These are phyloP conservation scores for Glarea lozoyensis DNA, from an alignment of 495 filamentous ascomycete genomes.

Conservation along the genomic window DNA sequence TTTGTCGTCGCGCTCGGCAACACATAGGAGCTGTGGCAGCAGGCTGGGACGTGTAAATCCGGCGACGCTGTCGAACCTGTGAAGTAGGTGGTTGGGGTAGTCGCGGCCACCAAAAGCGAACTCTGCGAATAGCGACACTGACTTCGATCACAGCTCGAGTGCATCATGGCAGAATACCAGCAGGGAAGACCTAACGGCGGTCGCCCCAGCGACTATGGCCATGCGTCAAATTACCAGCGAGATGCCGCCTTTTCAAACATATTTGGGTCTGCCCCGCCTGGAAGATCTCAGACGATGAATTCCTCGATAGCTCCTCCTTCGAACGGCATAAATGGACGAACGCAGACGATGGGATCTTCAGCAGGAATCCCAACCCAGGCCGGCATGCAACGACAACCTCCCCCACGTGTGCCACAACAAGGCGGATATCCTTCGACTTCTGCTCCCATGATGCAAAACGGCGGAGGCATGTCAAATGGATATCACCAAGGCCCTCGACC, in stretches of 20 bases:
- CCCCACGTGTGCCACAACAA: slow-evolving; percentile 24
- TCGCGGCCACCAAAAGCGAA: slow-evolving; percentile 1
- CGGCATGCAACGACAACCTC: slow-evolving; percentile 19
- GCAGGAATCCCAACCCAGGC: slow-evolving; percentile 8
- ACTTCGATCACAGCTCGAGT: slow-evolving; percentile 1
- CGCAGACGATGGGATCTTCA: slow-evolving; percentile 22
- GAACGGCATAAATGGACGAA: slow-evolving; percentile 31
- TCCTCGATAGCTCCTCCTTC: slow-evolving; percentile 49
- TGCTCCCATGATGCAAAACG: slow-evolving; percentile 26
- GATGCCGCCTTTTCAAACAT: slow-evolving; percentile 96
- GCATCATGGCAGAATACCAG: slow-evolving; percentile 79
- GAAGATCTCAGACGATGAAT: slow-evolving; percentile 81
- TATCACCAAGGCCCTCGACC: slow-evolving; percentile 45
- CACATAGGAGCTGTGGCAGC: too few species aligned
- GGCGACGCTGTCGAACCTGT: slow-evolving; percentile 15
- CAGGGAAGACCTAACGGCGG: slow-evolving; percentile 62
- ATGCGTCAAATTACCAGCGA: slow-evolving; percentile 65
- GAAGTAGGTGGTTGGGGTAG: slow-evolving; percentile 3
- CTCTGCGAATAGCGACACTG: background rate
- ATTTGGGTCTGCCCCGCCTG: slow-evolving; percentile 81
- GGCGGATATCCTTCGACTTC: slow-evolving; percentile 26
- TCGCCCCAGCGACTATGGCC: slow-evolving; percentile 51
- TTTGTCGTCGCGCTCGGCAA: slow-evolving; percentile 15
- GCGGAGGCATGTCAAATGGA: slow-evolving; percentile 39
- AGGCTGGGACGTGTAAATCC: slow-evolving; percentile 5